Conservation (phyloP, 2,329 filamentous ascomycete species). For the Neodidymelliopsis sp. region DNA sequence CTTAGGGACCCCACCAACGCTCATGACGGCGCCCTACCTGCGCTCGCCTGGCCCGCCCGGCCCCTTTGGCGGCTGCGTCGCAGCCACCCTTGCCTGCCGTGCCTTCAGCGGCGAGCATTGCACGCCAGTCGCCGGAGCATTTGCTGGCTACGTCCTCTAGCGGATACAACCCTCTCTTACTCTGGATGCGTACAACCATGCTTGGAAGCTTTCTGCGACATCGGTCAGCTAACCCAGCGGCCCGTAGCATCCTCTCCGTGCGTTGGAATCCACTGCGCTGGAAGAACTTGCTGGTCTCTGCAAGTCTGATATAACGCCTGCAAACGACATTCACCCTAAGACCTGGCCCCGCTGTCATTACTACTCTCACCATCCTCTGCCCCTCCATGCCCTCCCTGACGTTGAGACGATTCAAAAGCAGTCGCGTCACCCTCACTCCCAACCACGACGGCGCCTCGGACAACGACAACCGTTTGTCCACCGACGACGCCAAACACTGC, state of each 20-base stretch:
- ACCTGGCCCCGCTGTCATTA: slow-evolving; percentile 39
- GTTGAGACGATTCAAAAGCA: slow-evolving; percentile 48
- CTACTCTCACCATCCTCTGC: slow-evolving; percentile 28
- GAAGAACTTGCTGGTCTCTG: slow-evolving; percentile 23
- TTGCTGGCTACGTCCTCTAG: slow-evolving; percentile 44
- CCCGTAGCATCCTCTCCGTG: slow-evolving; percentile 42
- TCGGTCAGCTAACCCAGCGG: slow-evolving; percentile 45
- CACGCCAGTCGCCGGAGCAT: slow-evolving; percentile 39
- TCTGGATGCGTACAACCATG: slow-evolving; percentile 50
- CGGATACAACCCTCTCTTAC: slow-evolving; percentile 51
- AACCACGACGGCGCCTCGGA: slow-evolving; percentile 30
- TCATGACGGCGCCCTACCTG: slow-evolving; percentile 33
- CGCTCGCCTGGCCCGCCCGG: slow-evolving; percentile 28
- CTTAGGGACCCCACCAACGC: slow-evolving; percentile 37
- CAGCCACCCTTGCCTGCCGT: too few species aligned
- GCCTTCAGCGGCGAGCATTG: slow-evolving; percentile 30
- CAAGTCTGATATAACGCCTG: slow-evolving; percentile 35
- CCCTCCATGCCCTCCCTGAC: slow-evolving; percentile 42
- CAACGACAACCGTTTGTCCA: slow-evolving; percentile 30
- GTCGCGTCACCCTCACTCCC: slow-evolving; percentile 40
- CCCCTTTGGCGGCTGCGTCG: too few species aligned
- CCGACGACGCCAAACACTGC: slow-evolving; percentile 28
- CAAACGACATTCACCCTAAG: slow-evolving; percentile 33
- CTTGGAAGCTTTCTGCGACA: slow-evolving; percentile 49
- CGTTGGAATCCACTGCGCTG: slow-evolving; percentile 36